Evolutionary conservation across 306 rosid species (phyloP).

Genomic region (Cucumis hystrix): DNA sequence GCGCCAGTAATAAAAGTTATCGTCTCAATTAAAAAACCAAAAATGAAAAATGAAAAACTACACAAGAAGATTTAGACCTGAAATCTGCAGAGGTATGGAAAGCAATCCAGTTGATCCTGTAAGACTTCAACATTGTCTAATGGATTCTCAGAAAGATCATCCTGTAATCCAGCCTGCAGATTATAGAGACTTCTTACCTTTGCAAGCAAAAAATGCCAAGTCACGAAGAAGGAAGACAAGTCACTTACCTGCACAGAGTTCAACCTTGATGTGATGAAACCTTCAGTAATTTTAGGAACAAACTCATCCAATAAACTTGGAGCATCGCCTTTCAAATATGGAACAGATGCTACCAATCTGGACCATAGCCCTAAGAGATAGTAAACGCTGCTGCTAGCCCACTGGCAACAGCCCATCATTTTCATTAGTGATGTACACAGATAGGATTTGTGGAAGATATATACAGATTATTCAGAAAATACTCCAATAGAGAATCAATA

Average conservation of each 20-base stretch:
- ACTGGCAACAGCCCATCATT: conserved; percentile 39
- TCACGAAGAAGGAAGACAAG: conserved; percentile 9
- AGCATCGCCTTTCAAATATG: conserved; percentile 96
- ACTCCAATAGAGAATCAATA: neutral
- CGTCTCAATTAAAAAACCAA: neutral
- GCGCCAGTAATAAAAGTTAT: neutral
- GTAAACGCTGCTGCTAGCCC: conserved; percentile 99
- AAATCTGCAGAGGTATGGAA: conserved; percentile 87
- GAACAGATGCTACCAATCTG: conserved; percentile 96
- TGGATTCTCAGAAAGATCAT: conserved; percentile 95
- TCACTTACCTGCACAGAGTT: conserved; percentile 81
- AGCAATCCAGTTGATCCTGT: conserved; percentile 96
- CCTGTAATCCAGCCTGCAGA: conserved; percentile 69
- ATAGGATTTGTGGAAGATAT: conserved; percentile 10
- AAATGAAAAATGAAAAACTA: neutral
- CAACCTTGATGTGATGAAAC: conserved; percentile 89
- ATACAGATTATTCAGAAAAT: conserved; percentile 8
- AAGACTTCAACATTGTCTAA: conserved; percentile 95
- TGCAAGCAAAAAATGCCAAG: conserved; percentile 4
- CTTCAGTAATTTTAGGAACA: conserved; percentile 96
- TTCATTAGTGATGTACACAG: conserved; percentile 21
- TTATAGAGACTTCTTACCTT: conserved; percentile 12
- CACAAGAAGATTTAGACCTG: conserved; percentile 38
- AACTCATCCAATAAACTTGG: conserved; percentile 96
- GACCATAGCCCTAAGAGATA: conserved; percentile 97